These are phyloP conservation scores for Cutaneotrichosporon arboriforme DNA, from an alignment of 1,284 basidiomycete species.

Conservation along the genomic window DNA sequence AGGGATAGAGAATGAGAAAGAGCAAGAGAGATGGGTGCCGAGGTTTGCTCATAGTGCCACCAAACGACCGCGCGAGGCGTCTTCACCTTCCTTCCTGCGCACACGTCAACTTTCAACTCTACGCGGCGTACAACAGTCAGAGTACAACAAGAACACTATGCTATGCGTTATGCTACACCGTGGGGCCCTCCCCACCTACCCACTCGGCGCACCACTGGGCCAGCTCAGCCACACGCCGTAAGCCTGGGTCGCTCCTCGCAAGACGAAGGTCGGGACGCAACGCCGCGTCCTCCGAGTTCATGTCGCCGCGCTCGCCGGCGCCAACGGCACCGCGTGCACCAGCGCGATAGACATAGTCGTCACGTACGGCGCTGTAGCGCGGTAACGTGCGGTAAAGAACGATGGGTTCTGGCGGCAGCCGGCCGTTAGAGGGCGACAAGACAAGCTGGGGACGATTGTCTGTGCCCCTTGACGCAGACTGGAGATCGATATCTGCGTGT, in stretches of 20 bases:
- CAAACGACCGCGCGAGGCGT: too few species aligned
- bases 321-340: not conserved
- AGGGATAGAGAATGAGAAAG: not conserved
- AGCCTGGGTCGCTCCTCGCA: constrained; percentile 34
- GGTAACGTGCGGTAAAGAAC: constrained; percentile 41
- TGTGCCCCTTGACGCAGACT: constrained; percentile 6
- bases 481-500: constrained; percentile 32
- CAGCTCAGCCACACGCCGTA: constrained; percentile 30
- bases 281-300: constrained; percentile 8
- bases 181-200: constrained; percentile 31
- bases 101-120: too few species aligned
- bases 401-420: constrained; percentile 13
- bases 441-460: constrained; percentile 28
- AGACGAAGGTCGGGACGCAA: constrained; percentile 37
- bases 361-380: constrained; percentile 15
- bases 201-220: constrained; percentile 39
- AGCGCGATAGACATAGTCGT: constrained; percentile 26
- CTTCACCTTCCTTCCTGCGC: too few species aligned
- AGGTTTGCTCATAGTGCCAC: not conserved
- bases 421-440: constrained; percentile 15
- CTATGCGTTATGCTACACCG: not conserved
- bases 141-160: not conserved
- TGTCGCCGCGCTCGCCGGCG: not conserved
- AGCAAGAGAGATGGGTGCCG: not conserved
- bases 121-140: too few species aligned